Conservation (phyloP, 2,329 filamentous ascomycete species). For the Aspergillus quadrilineatus region DNA sequence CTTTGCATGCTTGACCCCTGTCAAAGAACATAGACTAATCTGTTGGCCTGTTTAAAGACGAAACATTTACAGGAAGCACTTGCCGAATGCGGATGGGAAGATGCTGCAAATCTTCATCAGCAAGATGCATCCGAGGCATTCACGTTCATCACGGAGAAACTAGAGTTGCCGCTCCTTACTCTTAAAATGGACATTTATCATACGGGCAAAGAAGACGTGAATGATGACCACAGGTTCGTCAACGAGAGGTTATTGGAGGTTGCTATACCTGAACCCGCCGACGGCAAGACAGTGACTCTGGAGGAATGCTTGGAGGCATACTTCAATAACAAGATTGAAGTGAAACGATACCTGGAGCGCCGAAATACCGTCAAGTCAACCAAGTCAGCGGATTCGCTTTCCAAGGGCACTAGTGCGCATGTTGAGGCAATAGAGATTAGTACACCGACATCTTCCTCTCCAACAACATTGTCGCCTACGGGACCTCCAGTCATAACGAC, state of each 20-base stretch:
- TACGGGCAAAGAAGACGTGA: slow-evolving; percentile 76
- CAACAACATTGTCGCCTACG: slow-evolving; percentile 26
- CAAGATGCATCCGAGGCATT: slow-evolving; percentile 97
- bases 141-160: slow-evolving; percentile 85
- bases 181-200: slow-evolving; percentile 95
- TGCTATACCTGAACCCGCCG: slow-evolving; percentile 68
- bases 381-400: slow-evolving; percentile 36
- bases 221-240: slow-evolving; percentile 90
- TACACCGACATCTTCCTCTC: slow-evolving; percentile 35
- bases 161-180: slow-evolving; percentile 83
- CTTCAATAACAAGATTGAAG: slow-evolving; percentile 91
- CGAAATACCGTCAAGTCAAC: slow-evolving; percentile 56
- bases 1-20: background rate
- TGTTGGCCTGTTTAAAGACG: slow-evolving; percentile 55
- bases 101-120: slow-evolving; percentile 73
- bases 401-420: slow-evolving; percentile 40
- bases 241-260: slow-evolving; percentile 89
- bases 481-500: slow-evolving; percentile 29
- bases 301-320: slow-evolving; percentile 93
- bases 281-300: slow-evolving; percentile 70
- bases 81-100: slow-evolving; percentile 83
- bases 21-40: slow-evolving; percentile 1
- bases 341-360: slow-evolving; percentile 70
- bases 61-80: slow-evolving; percentile 78
- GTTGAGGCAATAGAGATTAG: slow-evolving; percentile 47